These are phyloP conservation scores for Epicoccum sorghinum DNA, from an alignment of 2,329 filamentous ascomycete genomes.

Conservation along the genomic window DNA sequence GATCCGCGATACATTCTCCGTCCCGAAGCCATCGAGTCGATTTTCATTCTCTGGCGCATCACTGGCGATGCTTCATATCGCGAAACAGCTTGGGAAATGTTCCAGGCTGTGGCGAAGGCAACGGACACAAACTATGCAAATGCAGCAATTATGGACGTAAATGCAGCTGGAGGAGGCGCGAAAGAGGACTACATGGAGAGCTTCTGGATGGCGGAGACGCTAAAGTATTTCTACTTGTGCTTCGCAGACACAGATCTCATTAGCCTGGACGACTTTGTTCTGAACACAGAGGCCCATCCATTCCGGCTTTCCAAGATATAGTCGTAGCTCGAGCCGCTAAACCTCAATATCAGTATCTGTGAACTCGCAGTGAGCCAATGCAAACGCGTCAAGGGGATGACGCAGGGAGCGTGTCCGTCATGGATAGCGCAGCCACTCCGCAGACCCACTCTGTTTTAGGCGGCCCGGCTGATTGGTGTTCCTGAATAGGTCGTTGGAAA, in stretches of 20 bases:
- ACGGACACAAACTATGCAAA: constrained; percentile 51
- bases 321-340: no score
- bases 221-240: constrained; percentile 57
- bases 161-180: constrained; percentile 30
- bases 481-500: constrained; percentile 20
- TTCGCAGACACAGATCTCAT: constrained; percentile 53
- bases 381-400: no score
- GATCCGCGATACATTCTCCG: constrained; percentile 54
- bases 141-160: constrained; percentile 52
- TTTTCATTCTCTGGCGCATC: constrained; percentile 64
- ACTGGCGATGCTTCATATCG: constrained; percentile 56
- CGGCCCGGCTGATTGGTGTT: constrained; percentile 21
- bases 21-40: constrained; percentile 63
- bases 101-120: constrained; percentile 48
- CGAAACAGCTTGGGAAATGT: constrained; percentile 56
- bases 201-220: constrained; percentile 57
- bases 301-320: constrained; percentile 37
- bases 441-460: constrained; percentile 16
- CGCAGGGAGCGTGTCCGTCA: background rate
- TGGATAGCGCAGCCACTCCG: constrained; percentile 5
- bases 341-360: background rate
- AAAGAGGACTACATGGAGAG: constrained; percentile 55
- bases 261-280: constrained; percentile 54
- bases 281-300: constrained; percentile 57
- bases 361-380: no score